A percentile compares a stretch with the other conserved stretches of the same genome.
Conservation (phyloP, 176 grass and related monocot species). For the Ensete glaucum region DNA sequence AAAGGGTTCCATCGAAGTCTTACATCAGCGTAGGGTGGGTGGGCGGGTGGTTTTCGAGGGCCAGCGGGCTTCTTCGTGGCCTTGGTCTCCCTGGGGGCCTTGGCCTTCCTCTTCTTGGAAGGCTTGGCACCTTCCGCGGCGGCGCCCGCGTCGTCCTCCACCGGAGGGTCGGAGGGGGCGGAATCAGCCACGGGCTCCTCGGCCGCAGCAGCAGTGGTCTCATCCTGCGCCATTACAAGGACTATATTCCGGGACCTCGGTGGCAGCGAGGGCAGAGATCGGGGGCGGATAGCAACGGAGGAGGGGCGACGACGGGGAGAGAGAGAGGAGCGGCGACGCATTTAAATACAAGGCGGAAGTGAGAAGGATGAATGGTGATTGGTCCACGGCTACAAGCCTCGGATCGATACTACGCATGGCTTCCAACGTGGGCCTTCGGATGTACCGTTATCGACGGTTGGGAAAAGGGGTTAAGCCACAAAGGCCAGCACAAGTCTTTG, state of each 20-base stretch:
- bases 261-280: no score
- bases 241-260: neutral
- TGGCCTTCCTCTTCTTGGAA: conserved; percentile 33
- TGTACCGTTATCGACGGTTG: neutral
- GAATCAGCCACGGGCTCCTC: neutral
- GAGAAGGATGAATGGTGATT: conserved; percentile 29
- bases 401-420: conserved; percentile 25
- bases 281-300: neutral
- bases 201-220: conserved; percentile 11
- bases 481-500: neutral
- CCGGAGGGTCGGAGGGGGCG: neutral
- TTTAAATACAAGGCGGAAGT: conserved; percentile 38
- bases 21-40: conserved; percentile 81
- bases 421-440: conserved; percentile 22
- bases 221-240: conserved; percentile 30
- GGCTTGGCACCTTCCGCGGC: neutral
- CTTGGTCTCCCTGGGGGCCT: conserved; percentile 32
- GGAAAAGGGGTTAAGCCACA: neutral
- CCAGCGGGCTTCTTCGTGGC: conserved; percentile 28
- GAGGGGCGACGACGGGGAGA: neutral
- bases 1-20: neutral
- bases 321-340: neutral
- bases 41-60: conserved; percentile 17
- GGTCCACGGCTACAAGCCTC: conserved; percentile 15
- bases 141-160: conserved; percentile 2